phyloP scores from a whole-genome alignment of 176 grass and related monocot genomes.

The Panicum miliaceum region DNA sequence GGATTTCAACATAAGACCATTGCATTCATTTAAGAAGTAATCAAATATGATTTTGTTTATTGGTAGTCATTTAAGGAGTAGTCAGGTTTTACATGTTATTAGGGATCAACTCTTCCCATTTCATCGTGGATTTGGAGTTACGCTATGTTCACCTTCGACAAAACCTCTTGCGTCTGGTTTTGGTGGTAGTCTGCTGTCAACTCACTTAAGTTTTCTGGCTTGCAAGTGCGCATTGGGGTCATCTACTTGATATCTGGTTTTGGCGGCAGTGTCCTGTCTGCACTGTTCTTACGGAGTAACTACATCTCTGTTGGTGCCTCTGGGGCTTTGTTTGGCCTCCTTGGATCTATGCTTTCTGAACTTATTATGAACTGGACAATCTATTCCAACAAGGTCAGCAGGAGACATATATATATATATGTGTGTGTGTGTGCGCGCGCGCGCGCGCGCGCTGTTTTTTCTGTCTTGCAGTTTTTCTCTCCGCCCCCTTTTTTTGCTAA shows the following conservation, averaged over 20 bases:
- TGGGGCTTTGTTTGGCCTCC: constrained; percentile 92
- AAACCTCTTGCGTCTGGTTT: background rate
- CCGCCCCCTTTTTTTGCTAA: constrained; percentile 22
- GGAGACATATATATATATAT: background rate
- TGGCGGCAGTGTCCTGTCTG: constrained; percentile 75
- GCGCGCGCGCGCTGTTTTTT: too few relatives aligned
- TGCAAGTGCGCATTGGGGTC: constrained; percentile 72
- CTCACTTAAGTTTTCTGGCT: constrained; percentile 28
- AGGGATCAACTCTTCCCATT: constrained; percentile 1
- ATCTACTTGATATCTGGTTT: constrained; percentile 90
- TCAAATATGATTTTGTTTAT: background rate
- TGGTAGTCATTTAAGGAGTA: background rate
- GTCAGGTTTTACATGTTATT: background rate
- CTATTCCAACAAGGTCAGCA: constrained; percentile 88
- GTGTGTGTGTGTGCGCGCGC: too few relatives aligned
- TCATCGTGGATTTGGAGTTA: background rate
- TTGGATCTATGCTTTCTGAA: constrained; percentile 97
- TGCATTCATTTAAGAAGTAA: background rate
- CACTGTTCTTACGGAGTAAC: constrained; percentile 63
- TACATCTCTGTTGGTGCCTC: constrained; percentile 85
- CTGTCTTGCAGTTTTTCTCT: too few relatives aligned
- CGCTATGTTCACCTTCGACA: constrained; percentile 9
- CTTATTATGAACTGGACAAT: constrained; percentile 97
- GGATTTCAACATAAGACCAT: constrained; percentile 1
- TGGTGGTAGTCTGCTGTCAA: background rate